Conservation (phyloP, 1,284 basidiomycete genomes). For the Spongispora temasekensis region DNA sequence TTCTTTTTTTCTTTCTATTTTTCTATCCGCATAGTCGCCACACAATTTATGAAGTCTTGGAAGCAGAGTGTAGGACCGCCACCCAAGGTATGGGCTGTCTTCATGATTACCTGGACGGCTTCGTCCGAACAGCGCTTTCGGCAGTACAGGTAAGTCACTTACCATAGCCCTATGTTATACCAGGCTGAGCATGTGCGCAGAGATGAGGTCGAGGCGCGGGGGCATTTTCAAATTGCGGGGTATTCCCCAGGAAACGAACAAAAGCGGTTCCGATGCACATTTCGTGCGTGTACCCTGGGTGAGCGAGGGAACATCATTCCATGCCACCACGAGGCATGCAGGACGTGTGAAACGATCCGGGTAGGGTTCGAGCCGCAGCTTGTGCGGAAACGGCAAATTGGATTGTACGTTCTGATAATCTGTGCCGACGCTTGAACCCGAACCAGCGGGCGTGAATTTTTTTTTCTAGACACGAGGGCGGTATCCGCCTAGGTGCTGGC, state of each 20-base stretch:
- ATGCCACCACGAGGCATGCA: conserved; percentile 14
- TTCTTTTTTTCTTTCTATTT: not conserved
- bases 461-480: conserved; percentile 8
- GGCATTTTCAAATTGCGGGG: conserved; percentile 9
- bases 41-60: conserved; percentile 16
- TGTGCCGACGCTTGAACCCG: too few relatives aligned
- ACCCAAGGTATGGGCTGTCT: conserved; percentile 19
- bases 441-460: not conserved
- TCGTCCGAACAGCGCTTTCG: conserved; percentile 15
- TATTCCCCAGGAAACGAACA: conserved; percentile 22
- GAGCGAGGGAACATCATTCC: conserved; percentile 20
- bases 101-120: conserved; percentile 26
- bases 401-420: conserved; percentile 14
- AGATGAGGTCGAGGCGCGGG: conserved; percentile 15
- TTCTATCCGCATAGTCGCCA: conserved; percentile 10
- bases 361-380: conserved; percentile 25
- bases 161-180: not conserved
- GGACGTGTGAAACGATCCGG: conserved; percentile 23
- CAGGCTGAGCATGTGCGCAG: conserved; percentile 10
- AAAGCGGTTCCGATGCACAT: conserved; percentile 26
- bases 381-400: conserved; percentile 12
- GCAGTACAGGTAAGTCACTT: conserved; percentile 17
- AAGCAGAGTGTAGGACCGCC: not conserved
- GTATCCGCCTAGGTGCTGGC: conserved; percentile 29
- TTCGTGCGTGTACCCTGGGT: conserved; percentile 23